A percentile compares a stretch with the other conserved stretches of the same genome.
Conservation (phyloP, 2,329 filamentous ascomycete species). For the Sporothrix phasma region DNA sequence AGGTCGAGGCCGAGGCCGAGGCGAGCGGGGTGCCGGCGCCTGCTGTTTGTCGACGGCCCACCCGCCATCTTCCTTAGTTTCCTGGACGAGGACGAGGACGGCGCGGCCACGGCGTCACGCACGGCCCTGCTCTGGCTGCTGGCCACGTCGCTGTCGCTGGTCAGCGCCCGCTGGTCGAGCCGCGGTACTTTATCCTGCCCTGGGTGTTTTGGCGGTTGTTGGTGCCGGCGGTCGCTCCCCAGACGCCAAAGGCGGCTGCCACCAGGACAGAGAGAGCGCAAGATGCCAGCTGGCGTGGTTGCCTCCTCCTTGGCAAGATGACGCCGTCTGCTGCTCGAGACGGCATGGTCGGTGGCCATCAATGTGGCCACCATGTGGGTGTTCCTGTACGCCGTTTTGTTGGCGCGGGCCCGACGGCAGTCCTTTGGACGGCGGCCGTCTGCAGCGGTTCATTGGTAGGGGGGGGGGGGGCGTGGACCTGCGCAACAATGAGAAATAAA, state of each 20-base stretch:
- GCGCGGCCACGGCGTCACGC: constrained; percentile 22
- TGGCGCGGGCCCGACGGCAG: constrained; percentile 49
- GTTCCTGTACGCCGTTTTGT: constrained; percentile 57
- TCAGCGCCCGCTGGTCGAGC: constrained; percentile 92
- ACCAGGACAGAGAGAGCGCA: too few species aligned
- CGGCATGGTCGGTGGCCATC: constrained; percentile 55
- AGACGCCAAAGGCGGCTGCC: constrained; percentile 15
- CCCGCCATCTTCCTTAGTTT: constrained; percentile 13
- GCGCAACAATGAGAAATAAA: background rate
- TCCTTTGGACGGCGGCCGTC: constrained; percentile 42
- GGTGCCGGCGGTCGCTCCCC: constrained; percentile 40
- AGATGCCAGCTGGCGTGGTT: too few species aligned
- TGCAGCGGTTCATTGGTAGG: constrained; percentile 76
- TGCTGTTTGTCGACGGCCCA: background rate
- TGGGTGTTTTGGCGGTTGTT: constrained; percentile 90
- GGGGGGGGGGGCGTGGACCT: too few species aligned
- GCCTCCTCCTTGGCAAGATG: constrained; percentile 24
- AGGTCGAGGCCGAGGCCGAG: too few species aligned
- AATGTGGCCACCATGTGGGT: constrained; percentile 59
- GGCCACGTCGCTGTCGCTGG: constrained; percentile 64
- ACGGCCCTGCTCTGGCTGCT: constrained; percentile 48
- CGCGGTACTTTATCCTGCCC: constrained; percentile 88
- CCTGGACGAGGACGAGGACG: constrained; percentile 20
- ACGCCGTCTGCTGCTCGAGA: constrained; percentile 51
- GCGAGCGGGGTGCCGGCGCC: too few species aligned